Evolutionary conservation across 257 asterid genomes (phyloP), one percentile per base, ranked within the genome.

Genomic region (Forsythia suspensa): DNA sequence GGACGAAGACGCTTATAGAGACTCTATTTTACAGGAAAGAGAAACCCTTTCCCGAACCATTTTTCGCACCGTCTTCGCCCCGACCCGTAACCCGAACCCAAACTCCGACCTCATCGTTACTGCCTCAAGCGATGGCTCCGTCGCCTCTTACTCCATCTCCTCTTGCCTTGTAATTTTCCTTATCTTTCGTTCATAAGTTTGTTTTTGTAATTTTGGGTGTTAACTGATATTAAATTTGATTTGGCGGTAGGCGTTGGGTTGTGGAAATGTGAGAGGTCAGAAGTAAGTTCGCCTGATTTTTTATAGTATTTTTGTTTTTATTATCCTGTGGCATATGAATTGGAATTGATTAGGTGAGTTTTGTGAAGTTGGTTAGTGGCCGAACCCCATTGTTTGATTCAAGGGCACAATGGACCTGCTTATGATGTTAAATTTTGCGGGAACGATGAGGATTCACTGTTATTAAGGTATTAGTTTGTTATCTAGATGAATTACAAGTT

Each of bases 371-470:
- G 87, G 88, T 42, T 85, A 63, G 86, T 82, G 84, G 94, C 96
- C 70, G 98, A 92, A 77, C 97, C 97, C 7, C 72, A 85, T 65
- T 86, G 85, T 82, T 75, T 86, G 83, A 85, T 89, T 48, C 90
- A 86, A 86, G 99, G 97, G 80, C 98, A 95, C 79, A 91, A 92
- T 75, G 99, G 98, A 24, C 97, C 99, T 57, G 97, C 94, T 85
- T 95, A 95, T 88, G 99, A 93, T 90, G 94, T 95, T 75, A 91
- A 86, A 72, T 95, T 95, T 82, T 95, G 89, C 18, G 86, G 85
- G 3, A 40, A 76, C n/a, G 85, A 71, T 3, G 90, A 93, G n/a
- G 98, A 93, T 83, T 80, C 97, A 1, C 61, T 93, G 83, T 81
- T 93, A 76, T 74, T 93, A 83, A 95, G 99, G 98, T 93, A 85